phyloP scores from a whole-genome alignment of 1,284 basidiomycete species.

The Moesziomyces globuligerus region DNA sequence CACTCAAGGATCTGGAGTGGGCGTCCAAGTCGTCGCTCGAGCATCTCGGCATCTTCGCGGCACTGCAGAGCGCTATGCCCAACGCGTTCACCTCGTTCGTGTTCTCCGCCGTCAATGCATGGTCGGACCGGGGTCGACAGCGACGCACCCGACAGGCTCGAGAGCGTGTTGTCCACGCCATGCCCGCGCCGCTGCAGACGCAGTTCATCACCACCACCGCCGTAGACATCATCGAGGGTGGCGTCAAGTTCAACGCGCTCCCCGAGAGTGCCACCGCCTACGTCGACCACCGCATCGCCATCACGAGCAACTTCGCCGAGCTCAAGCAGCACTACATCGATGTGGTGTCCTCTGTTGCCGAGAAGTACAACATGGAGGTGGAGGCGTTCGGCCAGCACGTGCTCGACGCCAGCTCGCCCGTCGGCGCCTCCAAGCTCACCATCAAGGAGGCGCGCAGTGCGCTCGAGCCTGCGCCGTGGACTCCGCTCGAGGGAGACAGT shows the following conservation, averaged over 20 bases:
- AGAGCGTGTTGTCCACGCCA: constrained; percentile 20
- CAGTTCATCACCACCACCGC: constrained; percentile 78
- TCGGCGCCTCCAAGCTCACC: constrained; percentile 20
- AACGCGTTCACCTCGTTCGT: constrained; percentile 26
- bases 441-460: constrained; percentile 71
- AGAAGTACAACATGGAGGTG: constrained; percentile 68
- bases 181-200: constrained; percentile 64
- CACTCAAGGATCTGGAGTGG: constrained; percentile 66
- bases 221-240: constrained; percentile 75
- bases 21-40: constrained; percentile 37
- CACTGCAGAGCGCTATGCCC: constrained; percentile 22
- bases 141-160: constrained; percentile 27
- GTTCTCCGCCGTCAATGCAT: constrained; percentile 24
- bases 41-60: constrained; percentile 18
- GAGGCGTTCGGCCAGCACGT: constrained; percentile 68
- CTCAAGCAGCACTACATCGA: constrained; percentile 70
- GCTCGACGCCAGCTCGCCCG: constrained; percentile 10
- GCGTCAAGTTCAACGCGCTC: constrained; percentile 76
- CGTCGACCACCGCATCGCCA: constrained; percentile 75
- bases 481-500: constrained; percentile 70
- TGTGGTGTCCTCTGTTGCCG: constrained; percentile 70
- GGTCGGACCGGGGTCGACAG: constrained; percentile 33
- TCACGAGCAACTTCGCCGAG: constrained; percentile 71
- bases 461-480: constrained; percentile 73
- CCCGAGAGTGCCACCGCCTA: constrained; percentile 73